A percentile compares a stretch with the other conserved stretches of the same genome.
These are phyloP conservation scores for Gorgonomyces haynaldii DNA, from an alignment of 192 early-diverging fungal genomes.

Conservation along the genomic window DNA sequence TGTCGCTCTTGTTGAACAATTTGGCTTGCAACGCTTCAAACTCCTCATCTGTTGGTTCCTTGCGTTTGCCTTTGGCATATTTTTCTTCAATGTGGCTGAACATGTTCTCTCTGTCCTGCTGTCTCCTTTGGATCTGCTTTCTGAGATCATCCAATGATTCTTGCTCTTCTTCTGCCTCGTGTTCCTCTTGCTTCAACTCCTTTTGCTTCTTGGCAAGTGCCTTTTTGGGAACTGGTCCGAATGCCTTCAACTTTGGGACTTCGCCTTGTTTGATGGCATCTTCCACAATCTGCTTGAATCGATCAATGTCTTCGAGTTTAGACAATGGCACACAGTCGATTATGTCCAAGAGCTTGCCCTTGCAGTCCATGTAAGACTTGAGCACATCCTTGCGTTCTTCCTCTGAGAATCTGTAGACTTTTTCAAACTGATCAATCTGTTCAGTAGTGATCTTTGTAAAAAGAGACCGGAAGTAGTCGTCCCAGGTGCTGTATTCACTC, in stretches of 20 bases:
- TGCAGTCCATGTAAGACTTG: conserved; percentile 44
- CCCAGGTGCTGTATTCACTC: conserved; percentile 37
- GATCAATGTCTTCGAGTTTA: conserved; percentile 49
- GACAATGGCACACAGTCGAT: conserved; percentile 48
- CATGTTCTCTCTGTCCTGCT: conserved; percentile 11
- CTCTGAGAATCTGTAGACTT: conserved; percentile 61
- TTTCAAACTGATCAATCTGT: conserved; percentile 62
- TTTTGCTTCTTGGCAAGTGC: conserved; percentile 35
- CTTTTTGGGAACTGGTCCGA: conserved; percentile 1
- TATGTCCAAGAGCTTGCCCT: conserved; percentile 64
- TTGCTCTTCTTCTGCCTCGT: conserved; percentile 11
- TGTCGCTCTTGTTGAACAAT: conserved; percentile 12
- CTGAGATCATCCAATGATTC: conserved; percentile 26
- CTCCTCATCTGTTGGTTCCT: conserved; percentile 52
- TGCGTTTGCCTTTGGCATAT: conserved; percentile 2
- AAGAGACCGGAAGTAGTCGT: conserved; percentile 68
- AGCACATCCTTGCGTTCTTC: conserved; percentile 65
- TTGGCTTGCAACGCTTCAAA: conserved; percentile 48
- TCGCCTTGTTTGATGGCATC: conserved; percentile 47
- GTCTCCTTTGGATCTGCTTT: conserved; percentile 18
- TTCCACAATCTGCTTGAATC: conserved; percentile 53
- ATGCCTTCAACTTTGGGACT: conserved; percentile 9
- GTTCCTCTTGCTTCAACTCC: conserved; percentile 24
- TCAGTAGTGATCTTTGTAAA: conserved; percentile 57
- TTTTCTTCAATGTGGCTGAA: not conserved